These are phyloP conservation scores for Isoetes taiwanensis DNA, from an alignment of 75 land plant genomes.

Conservation along the genomic window DNA sequence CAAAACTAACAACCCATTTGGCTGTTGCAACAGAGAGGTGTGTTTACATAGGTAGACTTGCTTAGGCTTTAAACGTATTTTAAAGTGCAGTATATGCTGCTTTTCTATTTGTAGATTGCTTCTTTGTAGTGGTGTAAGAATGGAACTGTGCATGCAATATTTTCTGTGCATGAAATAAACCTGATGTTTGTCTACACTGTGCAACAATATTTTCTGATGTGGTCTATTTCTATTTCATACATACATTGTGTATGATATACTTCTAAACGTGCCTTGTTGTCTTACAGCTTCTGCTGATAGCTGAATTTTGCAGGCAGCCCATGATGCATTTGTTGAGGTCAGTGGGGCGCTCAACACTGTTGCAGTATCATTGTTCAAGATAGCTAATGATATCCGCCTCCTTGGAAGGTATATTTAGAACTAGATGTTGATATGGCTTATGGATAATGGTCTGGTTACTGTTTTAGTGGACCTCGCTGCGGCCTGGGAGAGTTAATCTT, in stretches of 20 bases:
- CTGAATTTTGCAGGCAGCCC: constrained; percentile 96
- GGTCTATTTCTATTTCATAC: too few species aligned
- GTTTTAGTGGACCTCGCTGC: constrained; percentile 88
- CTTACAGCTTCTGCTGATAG: too few species aligned
- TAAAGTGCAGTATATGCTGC: too few species aligned
- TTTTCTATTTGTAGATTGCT: too few species aligned
- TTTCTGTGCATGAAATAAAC: too few species aligned
- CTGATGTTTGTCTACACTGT: too few species aligned
- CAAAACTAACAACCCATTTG: constrained; percentile 63
- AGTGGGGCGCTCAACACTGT: constrained; percentile 94
- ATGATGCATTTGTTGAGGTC: constrained; percentile 98
- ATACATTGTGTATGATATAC: too few species aligned
- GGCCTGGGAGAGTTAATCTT: constrained; percentile 89
- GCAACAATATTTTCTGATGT: too few species aligned
- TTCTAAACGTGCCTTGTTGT: too few species aligned
- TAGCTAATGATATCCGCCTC: constrained; percentile 89
- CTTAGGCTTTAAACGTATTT: too few species aligned
- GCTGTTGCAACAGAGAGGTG: constrained; percentile 63
- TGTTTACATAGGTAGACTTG: neutral
- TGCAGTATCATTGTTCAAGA: constrained; percentile 82
- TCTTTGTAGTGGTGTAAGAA: too few species aligned
- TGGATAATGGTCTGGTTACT: constrained; percentile 1
- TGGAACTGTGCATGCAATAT: too few species aligned
- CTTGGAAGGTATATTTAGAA: constrained; percentile 62
- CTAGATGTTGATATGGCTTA: neutral